Conservation (phyloP, 306 rosid genomes). For the Boehmeria nivea region DNA sequence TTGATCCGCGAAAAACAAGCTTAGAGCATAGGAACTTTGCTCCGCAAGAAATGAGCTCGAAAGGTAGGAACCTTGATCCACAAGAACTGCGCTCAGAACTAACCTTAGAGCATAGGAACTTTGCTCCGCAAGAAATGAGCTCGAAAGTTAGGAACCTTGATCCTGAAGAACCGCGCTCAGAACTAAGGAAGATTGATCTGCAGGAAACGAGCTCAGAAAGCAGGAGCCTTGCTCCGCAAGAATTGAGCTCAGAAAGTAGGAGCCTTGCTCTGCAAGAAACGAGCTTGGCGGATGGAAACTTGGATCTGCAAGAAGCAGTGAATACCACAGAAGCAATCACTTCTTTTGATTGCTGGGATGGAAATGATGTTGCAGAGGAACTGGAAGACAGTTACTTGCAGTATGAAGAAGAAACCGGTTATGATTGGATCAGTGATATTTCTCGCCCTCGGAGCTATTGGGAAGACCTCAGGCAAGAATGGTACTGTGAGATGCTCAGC, state of each 20-base stretch:
- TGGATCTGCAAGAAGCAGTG: slow-evolving; percentile 4
- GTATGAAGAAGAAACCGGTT: slow-evolving; percentile 24
- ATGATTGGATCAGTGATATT: slow-evolving; percentile 70
- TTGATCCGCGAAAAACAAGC: slow-evolving; percentile 1
- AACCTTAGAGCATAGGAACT: too few species aligned
- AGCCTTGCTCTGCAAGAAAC: slow-evolving; percentile 17
- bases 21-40: too few species aligned
- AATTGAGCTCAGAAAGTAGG: slow-evolving; percentile 10
- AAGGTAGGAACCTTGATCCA: not conserved
- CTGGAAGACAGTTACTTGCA: slow-evolving; percentile 25
- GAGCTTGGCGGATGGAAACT: slow-evolving; percentile 17
- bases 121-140: too few species aligned
- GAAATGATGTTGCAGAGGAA: slow-evolving; percentile 33
- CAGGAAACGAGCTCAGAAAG: slow-evolving; percentile 19
- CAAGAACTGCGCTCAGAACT: not conserved
- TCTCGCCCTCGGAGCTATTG: slow-evolving; percentile 85
- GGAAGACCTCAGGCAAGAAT: slow-evolving; percentile 73
- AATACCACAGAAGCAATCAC: slow-evolving; percentile 19
- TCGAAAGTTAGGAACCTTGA: not conserved
- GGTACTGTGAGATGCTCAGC: slow-evolving; percentile 79
- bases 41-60: too few species aligned
- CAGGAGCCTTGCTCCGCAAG: slow-evolving; percentile 5
- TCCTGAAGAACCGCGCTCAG: not conserved
- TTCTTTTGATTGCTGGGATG: slow-evolving; percentile 23
- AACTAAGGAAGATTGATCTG: not conserved